phyloP scores from a whole-genome alignment of 2,329 filamentous ascomycete genomes.

The Teratosphaeria viscida region DNA sequence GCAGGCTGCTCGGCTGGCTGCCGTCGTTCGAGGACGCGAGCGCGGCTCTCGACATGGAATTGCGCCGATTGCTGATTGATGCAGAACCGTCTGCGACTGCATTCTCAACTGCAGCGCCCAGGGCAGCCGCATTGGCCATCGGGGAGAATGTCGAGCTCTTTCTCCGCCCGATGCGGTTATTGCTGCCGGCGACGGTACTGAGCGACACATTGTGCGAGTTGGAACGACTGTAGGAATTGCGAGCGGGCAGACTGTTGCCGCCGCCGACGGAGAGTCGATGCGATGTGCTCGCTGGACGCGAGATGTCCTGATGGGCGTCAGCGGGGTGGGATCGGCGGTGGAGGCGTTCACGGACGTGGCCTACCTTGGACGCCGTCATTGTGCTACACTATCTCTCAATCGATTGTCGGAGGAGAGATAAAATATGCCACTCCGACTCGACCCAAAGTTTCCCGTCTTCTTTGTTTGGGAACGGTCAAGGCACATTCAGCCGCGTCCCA shows the following conservation, averaged over 20 bases:
- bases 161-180: constrained; percentile 78
- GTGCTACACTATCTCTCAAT: background rate
- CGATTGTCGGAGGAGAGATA: background rate
- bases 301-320: constrained; percentile 24
- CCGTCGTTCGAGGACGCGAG: constrained; percentile 40
- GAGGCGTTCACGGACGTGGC: background rate
- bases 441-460: background rate
- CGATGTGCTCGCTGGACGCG: constrained; percentile 32
- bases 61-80: constrained; percentile 50
- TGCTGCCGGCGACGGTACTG: constrained; percentile 59
- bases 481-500: background rate
- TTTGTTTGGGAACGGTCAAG: background rate
- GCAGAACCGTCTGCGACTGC: constrained; percentile 53
- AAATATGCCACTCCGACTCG: background rate
- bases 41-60: constrained; percentile 55
- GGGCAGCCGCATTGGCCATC: constrained; percentile 60
- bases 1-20: constrained; percentile 55
- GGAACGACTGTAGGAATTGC: constrained; percentile 58
- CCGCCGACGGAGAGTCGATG: constrained; percentile 40
- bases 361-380: constrained; percentile 15
- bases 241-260: constrained; percentile 48
- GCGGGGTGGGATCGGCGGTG: constrained; percentile 1
- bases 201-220: constrained; percentile 75
- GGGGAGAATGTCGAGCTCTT: constrained; percentile 82
- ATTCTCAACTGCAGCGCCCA: constrained; percentile 56